Base-by-base conservation (phyloP, 2,329 filamentous ascomycete species). In the Fusarium neocosmosporiellum region DNA sequence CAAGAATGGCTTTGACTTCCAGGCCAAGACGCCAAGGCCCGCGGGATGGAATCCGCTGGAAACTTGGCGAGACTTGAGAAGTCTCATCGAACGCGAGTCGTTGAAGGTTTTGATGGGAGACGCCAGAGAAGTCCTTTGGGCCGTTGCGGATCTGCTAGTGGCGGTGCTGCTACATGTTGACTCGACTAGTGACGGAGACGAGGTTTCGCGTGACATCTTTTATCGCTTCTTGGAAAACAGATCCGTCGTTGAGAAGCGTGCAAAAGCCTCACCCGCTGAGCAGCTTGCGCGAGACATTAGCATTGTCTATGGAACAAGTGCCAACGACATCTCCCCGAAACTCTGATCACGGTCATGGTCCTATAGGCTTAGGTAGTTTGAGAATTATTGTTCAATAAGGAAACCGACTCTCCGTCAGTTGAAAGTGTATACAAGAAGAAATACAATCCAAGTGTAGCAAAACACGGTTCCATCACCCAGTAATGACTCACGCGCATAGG, bases 71-170 rank as follows among this genome's bases (percentile, higher is more conserved):
- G 71, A 53, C 1, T 58, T 88, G 58, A 84, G 81, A 70, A 66
- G 61, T 6, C 79, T 80, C 16, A 65, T 88, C 16, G 82, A 82
- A 18, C 62, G 46, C 1, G 80, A 77, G 13, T 65, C 79, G 0
- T 80, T 84, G 57, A 80, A 78, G 1, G 80, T 81, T 4, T 80
- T 90, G 66, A 75, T 88, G 37, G 81, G 82, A 1, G 83, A 87
- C 33, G 87, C 86, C 1, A 82, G 87, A 53, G 79, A 81, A 6
- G 66, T 88, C 2, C 78, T 86, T 4, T 87, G 84, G 80, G 71
- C 75, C 4, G 75, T 85, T 2, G 84, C 86, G 0, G 84, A 88
- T 62, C 75, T 86, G 9, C 63, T 87, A 29, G 83, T 86, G 22
- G 82, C 81, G 10, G 76, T 83, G n/a, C 72, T 88, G 54, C 79